These are phyloP conservation scores for Moesziomyces antarcticus DNA, from an alignment of 1,284 basidiomycete genomes.

Conservation along the genomic window DNA sequence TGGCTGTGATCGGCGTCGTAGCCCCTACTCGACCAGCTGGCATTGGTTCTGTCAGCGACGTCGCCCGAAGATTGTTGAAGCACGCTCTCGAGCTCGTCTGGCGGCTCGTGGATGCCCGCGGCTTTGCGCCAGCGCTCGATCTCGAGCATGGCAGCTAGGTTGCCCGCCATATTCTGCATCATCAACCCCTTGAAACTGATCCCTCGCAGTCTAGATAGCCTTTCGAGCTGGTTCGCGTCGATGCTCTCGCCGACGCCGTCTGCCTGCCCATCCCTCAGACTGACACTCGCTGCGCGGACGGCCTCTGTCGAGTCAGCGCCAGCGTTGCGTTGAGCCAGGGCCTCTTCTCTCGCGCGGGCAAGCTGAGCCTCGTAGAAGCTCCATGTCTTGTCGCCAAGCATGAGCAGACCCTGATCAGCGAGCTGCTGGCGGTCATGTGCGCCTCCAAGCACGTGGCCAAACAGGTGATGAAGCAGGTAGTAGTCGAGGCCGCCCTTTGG, in stretches of 20 bases:
- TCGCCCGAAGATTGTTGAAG: conserved; percentile 10
- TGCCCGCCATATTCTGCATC: conserved; percentile 51
- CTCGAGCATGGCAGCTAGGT: conserved; percentile 42
- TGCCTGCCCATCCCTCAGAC: conserved; percentile 3
- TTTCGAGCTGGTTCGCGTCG: conserved; percentile 21
- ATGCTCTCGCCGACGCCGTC: conserved; percentile 17
- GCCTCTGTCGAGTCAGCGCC: conserved; percentile 33
- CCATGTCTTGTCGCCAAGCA: conserved; percentile 42
- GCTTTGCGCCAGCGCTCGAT: conserved; percentile 43
- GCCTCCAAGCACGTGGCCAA: conserved; percentile 32
- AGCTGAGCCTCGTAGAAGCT: conserved; percentile 42
- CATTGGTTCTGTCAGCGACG: conserved; percentile 10
- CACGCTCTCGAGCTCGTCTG: conserved; percentile 8
- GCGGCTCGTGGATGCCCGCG: conserved; percentile 21
- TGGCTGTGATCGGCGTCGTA: conserved; percentile 51
- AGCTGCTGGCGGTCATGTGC: conserved; percentile 22
- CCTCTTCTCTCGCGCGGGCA: conserved; percentile 20
- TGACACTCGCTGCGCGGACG: conserved; percentile 5
- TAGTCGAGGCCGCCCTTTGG: conserved; percentile 42
- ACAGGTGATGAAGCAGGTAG: conserved; percentile 45
- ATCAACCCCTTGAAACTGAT: conserved; percentile 42
- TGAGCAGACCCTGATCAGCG: conserved; percentile 28
- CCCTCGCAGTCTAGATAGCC: conserved; percentile 20
- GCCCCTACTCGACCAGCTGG: conserved; percentile 16
- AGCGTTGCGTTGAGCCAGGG: conserved; percentile 5